These are phyloP conservation scores for Miamiensis avidus DNA, from an alignment of 169 alveolate genomes.

Conservation along the genomic window DNA sequence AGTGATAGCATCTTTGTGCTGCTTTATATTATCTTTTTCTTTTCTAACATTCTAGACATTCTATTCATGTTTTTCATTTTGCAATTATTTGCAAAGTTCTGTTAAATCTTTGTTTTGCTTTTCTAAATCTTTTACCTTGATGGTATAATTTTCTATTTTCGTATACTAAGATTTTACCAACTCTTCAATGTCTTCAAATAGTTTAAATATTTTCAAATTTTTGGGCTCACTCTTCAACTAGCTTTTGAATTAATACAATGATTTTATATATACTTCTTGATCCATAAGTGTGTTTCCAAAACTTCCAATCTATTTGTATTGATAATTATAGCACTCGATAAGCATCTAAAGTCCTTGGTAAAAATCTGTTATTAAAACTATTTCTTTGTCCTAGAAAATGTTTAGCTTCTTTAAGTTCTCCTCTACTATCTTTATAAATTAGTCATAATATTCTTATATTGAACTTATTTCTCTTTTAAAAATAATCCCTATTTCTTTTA, in stretches of 20 bases:
- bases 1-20: not conserved
- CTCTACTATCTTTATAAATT: not conserved
- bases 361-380: slow-evolving; percentile 19
- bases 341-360: slow-evolving; percentile 14
- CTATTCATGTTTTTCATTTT: slow-evolving; percentile 7
- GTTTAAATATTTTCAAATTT: not conserved
- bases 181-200: slow-evolving; percentile 19
- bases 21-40: not conserved
- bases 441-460: not conserved
- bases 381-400: slow-evolving; percentile 20
- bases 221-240: not conserved
- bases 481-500: not conserved
- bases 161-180: slow-evolving; percentile 1
- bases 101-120: slow-evolving; percentile 14
- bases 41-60: not conserved
- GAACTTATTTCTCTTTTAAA: not conserved
- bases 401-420: slow-evolving; percentile 1
- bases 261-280: slow-evolving; percentile 15
- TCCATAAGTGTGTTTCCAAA: slow-evolving; percentile 7
- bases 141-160: slow-evolving; percentile 1
- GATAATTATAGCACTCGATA: slow-evolving; percentile 13
- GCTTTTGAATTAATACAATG: slow-evolving; percentile 16
- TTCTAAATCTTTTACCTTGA: slow-evolving; percentile 1
- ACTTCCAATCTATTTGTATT: slow-evolving; percentile 3
- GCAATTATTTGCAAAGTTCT: not conserved